Percentiles rank a stretch among this genome's conserved stretches.
phyloP scores from a whole-genome alignment of 2,329 filamentous ascomycete species.

The Chaetomiaceae sp. region DNA sequence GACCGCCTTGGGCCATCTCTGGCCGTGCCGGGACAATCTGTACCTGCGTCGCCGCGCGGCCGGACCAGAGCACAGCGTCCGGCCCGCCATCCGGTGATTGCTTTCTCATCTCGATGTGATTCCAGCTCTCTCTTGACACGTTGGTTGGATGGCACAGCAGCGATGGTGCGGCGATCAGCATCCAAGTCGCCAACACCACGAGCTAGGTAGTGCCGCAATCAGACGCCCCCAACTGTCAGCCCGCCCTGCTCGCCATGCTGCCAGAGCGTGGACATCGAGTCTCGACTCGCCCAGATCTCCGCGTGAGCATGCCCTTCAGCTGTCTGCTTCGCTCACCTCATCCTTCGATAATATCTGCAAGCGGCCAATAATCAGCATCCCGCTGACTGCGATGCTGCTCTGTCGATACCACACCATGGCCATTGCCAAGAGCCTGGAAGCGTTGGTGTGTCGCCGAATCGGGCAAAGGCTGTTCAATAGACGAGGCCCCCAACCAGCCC shows the following conservation, averaged over 20 bases:
- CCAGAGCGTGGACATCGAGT: too few species aligned
- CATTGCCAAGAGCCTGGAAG: slow-evolving; percentile 16
- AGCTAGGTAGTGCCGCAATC: too few species aligned
- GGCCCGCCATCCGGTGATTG: slow-evolving; percentile 12
- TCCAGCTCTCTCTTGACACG: not conserved
- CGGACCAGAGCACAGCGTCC: slow-evolving; percentile 1
- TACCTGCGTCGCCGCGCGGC: slow-evolving; percentile 15
- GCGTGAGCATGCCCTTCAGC: too few species aligned
- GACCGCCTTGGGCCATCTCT: slow-evolving; percentile 4
- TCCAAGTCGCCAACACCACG: too few species aligned
- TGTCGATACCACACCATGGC: not conserved
- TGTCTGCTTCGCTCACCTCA: not conserved
- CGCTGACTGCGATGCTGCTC: not conserved
- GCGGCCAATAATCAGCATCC: not conserved
- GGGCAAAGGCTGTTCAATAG: slow-evolving; percentile 18
- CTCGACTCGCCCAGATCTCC: too few species aligned
- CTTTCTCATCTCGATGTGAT: slow-evolving; percentile 9
- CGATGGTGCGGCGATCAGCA: not conserved
- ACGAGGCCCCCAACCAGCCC: slow-evolving; percentile 1
- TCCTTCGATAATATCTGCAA: slow-evolving; percentile 4
- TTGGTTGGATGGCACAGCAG: slow-evolving; percentile 4
- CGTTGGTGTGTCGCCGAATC: slow-evolving; percentile 11
- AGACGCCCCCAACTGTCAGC: too few species aligned
- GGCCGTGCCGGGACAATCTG: slow-evolving; percentile 9
- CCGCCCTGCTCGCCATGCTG: too few species aligned